Evolutionary conservation across 768 basidiomycete genomes (phyloP), one percentile per base, ranked within the genome.

Genomic region (Nidularia pulvinata): DNA sequence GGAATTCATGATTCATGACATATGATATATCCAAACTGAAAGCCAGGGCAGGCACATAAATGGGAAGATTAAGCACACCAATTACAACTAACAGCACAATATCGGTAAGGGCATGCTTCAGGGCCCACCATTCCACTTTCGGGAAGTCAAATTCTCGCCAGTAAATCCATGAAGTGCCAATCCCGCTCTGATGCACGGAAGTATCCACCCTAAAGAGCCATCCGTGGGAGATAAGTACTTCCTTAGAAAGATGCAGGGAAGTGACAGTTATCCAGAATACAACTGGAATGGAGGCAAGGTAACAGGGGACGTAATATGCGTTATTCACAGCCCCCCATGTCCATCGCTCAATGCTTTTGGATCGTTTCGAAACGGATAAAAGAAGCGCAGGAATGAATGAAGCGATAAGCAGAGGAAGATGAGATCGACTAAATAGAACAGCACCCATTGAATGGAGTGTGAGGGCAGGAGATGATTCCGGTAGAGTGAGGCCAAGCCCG

Each of bases 1-100:
- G 7, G 4, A 65, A 53, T 42, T 65, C 64, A 49, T 62, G 60
- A 34, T 65, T 55, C 64, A 63, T 65, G 51, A 59, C 54, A 48
- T 65, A 65, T 1, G 64, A 65, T 10, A 59, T 46, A 35, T 61
- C 61, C 6, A 65, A 53, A 14, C 56, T 52, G 45, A 65, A 60
- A 4, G 60, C 64, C 5, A 63, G 46, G 13, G 62, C 55, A 2
- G 62, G 60, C 11, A 65, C 61, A 44, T 55, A 65, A 10, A 65
- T 63, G 2, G 62, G 62, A 9, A 65, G 51, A 48, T 62, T 63
- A 22, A 65, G 53, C 6, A 63, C 60, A 1, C 64, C 62, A 19
- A 65, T 61, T 9, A 63, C 58, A 5, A 65, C 64, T 16, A 62
- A 32, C 5, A 63, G 53, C 3, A 59, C 55, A 14, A 65, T 60